phyloP scores from a whole-genome alignment of 257 asterid species.

The Nicotiana undulata region DNA sequence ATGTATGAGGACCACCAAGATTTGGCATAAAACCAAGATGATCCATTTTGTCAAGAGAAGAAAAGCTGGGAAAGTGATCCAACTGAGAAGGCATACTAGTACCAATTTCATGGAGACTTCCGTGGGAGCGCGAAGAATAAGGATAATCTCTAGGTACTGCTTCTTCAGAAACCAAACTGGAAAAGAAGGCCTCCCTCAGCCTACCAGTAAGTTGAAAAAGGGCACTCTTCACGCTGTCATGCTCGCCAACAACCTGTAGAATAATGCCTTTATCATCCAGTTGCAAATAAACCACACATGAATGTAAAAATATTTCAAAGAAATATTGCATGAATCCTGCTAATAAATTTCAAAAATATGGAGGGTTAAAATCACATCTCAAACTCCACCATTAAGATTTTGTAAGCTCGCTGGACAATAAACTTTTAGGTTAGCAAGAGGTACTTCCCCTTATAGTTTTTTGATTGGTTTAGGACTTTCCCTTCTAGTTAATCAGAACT shows the following conservation, averaged over 20 bases:
- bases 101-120: constrained; percentile 18
- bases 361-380: neutral
- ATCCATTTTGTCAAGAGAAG: constrained; percentile 23
- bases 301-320: neutral
- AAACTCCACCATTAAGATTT: neutral
- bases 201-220: constrained; percentile 52
- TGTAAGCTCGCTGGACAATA: neutral
- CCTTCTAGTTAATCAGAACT: too few species aligned
- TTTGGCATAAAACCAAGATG: constrained; percentile 29
- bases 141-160: constrained; percentile 8
- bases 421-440: neutral
- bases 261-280: constrained; percentile 5
- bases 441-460: neutral
- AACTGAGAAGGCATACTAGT: constrained; percentile 10
- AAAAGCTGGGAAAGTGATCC: constrained; percentile 17
- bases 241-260: constrained; percentile 41
- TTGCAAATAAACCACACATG: neutral
- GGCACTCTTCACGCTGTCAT: constrained; percentile 44
- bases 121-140: constrained; percentile 9
- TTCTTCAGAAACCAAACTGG: constrained; percentile 21
- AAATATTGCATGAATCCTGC: neutral
- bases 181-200: constrained; percentile 37
- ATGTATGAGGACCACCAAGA: constrained; percentile 13
- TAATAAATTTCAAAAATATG: neutral
- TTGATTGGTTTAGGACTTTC: neutral